Base-by-base conservation (phyloP, 78 protist species). In the Chrysochromulina tobinii region DNA sequence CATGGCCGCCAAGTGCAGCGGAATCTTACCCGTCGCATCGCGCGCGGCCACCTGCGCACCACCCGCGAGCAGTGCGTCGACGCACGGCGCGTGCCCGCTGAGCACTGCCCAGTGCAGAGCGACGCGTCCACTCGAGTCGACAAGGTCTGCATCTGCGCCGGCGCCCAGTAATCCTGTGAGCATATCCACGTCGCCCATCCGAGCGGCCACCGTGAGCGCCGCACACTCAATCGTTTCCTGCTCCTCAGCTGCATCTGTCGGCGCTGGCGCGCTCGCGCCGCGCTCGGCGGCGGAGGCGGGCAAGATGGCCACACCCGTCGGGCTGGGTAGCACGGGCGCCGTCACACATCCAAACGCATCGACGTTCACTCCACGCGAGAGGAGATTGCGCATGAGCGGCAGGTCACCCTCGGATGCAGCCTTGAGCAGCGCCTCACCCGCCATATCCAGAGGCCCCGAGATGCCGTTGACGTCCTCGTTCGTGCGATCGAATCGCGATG, bases 121-220 rank as follows among this genome's bases (percentile, higher is more conserved):
- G 7, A 9, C 0, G 18, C 21, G 12, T 15, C 87, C 61, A 2
- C 50, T 3, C 15, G 64, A 54, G 48, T 79, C 87, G 21, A 1
- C 7, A 3, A 54, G 59, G 21, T 23, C 6, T 14, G 61, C 61
- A 77, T 61, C 75, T 1, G 89, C 89, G 50, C 89, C 89, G n/a
- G 51, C 89, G 14, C 57, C 21, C 61, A 85, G 69, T 15, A 85
- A 58, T 2, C 23, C 68, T 2, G 0, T 0, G 50, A 61, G 5
- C 14, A 25, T 14, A 7, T 1, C 57, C 25, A 6, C 72, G 23
- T 85, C 27, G 48, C 61, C 89, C 61, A 0, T 0, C 57, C 20
- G 20, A 57, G 89, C 89, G 6, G 89, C 89, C 48, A 61, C 58
- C 27, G 48, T 58, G 25, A 85, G 77, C 25, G 89, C 89, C 20